Conservation (phyloP, 345 rosid species). For the Adansonia digitata region DNA sequence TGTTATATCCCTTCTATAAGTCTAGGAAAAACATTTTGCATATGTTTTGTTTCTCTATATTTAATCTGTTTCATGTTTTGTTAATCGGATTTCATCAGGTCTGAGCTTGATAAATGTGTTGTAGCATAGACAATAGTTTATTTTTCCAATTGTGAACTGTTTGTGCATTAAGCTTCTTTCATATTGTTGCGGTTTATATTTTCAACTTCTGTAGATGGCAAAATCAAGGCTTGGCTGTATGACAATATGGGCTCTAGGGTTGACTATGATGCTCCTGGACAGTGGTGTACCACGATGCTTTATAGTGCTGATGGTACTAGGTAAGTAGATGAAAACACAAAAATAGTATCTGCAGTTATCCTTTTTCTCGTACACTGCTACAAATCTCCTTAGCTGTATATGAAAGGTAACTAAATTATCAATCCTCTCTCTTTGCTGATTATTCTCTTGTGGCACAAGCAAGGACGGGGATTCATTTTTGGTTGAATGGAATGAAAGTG, state of each 20-base stretch:
- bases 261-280: constrained; percentile 90
- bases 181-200: constrained; percentile 59
- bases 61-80: background rate
- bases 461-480: constrained; percentile 71
- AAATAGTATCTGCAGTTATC: background rate
- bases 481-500: constrained; percentile 81
- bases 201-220: constrained; percentile 86
- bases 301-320: constrained; percentile 92
- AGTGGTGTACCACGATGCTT: constrained; percentile 74
- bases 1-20: background rate
- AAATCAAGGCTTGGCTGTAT: constrained; percentile 92
- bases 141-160: background rate
- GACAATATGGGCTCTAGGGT: constrained; percentile 75
- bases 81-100: background rate
- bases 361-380: background rate
- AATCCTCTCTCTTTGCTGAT: constrained; percentile 27
- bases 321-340: constrained; percentile 27
- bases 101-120: background rate
- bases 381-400: background rate
- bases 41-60: background rate
- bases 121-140: background rate
- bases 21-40: background rate
- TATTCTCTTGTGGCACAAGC: constrained; percentile 81
- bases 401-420: constrained; percentile 3
- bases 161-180: background rate